Conservation (phyloP, 2,329 filamentous ascomycete species). For the Aquanectria penicillioides region DNA sequence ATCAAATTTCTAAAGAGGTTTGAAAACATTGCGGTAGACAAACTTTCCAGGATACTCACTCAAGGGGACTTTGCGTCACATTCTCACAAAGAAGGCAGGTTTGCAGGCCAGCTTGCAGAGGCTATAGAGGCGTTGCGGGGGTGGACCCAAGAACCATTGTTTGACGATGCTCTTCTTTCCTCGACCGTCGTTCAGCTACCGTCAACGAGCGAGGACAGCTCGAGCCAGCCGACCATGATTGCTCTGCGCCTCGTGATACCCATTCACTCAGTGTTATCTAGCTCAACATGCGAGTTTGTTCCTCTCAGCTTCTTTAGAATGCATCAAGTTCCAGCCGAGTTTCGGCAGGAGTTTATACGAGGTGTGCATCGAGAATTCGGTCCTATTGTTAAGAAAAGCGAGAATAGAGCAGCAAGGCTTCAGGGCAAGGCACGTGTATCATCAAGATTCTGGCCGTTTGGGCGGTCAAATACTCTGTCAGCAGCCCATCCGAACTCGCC, state of each 20-base stretch:
- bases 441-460: slow-evolving; percentile 28
- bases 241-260: slow-evolving; percentile 70
- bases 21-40: slow-evolving; percentile 53
- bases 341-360: slow-evolving; percentile 68
- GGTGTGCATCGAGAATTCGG: slow-evolving; percentile 70
- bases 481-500: not conserved
- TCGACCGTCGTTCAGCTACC: slow-evolving; percentile 55
- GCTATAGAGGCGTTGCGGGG: slow-evolving; percentile 53
- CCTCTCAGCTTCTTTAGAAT: slow-evolving; percentile 73
- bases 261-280: slow-evolving; percentile 64
- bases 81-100: slow-evolving; percentile 53
- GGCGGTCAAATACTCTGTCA: slow-evolving; percentile 18
- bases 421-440: slow-evolving; percentile 8
- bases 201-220: slow-evolving; percentile 39
- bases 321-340: slow-evolving; percentile 70
- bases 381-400: slow-evolving; percentile 51
- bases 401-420: slow-evolving; percentile 13
- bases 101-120: slow-evolving; percentile 56
- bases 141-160: slow-evolving; percentile 55
- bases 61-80: slow-evolving; percentile 47
- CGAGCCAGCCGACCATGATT: slow-evolving; percentile 51
- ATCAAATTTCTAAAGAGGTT: slow-evolving; percentile 63
- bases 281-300: slow-evolving; percentile 65
- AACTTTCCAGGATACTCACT: slow-evolving; percentile 45
- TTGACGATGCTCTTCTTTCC: slow-evolving; percentile 58